phyloP scores from a whole-genome alignment of 306 rosid genomes.

The Citrullus mucosospermus region DNA sequence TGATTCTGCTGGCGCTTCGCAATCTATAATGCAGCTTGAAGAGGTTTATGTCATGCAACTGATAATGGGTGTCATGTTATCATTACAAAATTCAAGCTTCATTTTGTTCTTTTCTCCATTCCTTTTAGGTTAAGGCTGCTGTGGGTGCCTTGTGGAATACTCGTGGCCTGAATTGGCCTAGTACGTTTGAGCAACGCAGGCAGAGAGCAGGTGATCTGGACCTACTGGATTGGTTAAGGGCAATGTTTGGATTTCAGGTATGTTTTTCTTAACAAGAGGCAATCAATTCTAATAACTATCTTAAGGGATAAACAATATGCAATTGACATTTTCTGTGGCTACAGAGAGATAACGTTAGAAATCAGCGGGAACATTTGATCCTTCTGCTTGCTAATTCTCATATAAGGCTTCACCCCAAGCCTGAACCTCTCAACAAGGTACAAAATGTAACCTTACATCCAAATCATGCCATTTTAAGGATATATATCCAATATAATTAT shows the following conservation, averaged over 20 bases:
- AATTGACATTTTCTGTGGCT: constrained; percentile 20
- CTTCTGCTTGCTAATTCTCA: constrained; percentile 81
- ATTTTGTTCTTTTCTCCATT: constrained; percentile 13
- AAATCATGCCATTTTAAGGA: constrained; percentile 1
- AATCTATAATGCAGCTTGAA: constrained; percentile 89
- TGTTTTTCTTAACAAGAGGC: constrained; percentile 5
- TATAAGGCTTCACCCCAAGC: constrained; percentile 80
- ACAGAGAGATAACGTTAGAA: constrained; percentile 90
- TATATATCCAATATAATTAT: background rate
- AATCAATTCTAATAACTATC: background rate
- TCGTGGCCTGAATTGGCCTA: constrained; percentile 84
- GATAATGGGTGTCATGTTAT: background rate
- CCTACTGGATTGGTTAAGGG: constrained; percentile 91
- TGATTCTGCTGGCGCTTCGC: constrained; percentile 96
- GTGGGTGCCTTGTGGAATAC: constrained; percentile 67
- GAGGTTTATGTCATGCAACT: constrained; percentile 38
- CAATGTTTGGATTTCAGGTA: constrained; percentile 96
- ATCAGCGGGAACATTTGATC: constrained; percentile 91
- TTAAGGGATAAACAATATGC: constrained; percentile 3
- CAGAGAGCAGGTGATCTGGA: constrained; percentile 77
- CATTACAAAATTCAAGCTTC: constrained; percentile 4
- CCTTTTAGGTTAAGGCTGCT: constrained; percentile 70
- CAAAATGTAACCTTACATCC: constrained; percentile 6
- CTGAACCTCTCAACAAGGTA: constrained; percentile 95
- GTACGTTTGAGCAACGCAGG: constrained; percentile 61